These are phyloP conservation scores for Ascochyta clinopodiicola DNA, from an alignment of 2,329 filamentous ascomycete species.

Conservation along the genomic window DNA sequence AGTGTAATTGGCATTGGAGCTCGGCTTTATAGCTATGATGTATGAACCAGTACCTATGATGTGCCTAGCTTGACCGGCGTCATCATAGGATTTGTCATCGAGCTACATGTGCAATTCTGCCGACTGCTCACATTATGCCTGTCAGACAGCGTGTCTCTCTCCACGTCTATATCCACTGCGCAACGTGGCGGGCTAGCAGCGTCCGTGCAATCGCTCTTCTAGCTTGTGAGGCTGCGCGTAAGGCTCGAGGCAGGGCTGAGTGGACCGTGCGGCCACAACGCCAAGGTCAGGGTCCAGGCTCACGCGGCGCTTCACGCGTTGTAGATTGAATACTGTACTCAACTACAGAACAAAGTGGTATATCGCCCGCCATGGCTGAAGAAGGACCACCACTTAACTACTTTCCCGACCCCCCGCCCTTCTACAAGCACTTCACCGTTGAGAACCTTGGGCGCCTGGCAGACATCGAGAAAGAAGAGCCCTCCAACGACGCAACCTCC, in stretches of 20 bases:
- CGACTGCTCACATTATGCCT: background rate
- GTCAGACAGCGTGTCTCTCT: too few relatives aligned
- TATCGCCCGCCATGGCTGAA: constrained; percentile 24
- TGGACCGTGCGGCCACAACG: background rate
- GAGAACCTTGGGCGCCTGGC: constrained; percentile 71
- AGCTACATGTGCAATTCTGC: background rate
- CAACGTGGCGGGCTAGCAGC: background rate
- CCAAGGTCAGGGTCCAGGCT: constrained; percentile 8
- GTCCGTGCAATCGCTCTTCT: background rate
- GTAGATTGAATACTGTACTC: too few relatives aligned
- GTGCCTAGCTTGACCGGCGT: background rate
- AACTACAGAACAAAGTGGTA: background rate
- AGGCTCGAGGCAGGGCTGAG: background rate
- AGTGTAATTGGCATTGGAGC: too few relatives aligned
- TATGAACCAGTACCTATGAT: background rate
- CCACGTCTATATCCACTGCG: too few relatives aligned
- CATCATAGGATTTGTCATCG: constrained; percentile 17
- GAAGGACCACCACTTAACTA: constrained; percentile 43
- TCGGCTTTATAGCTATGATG: background rate
- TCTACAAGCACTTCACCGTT: constrained; percentile 86
- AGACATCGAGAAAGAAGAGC: constrained; percentile 53
- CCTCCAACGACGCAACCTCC: constrained; percentile 8
- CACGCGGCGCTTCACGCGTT: background rate
- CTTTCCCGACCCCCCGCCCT: constrained; percentile 86
- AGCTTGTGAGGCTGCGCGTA: too few relatives aligned